A percentile compares a stretch with the other conserved stretches of the same genome.
These are phyloP conservation scores for Apiospora arundinis DNA, from an alignment of 2,329 filamentous ascomycete genomes.

Conservation along the genomic window DNA sequence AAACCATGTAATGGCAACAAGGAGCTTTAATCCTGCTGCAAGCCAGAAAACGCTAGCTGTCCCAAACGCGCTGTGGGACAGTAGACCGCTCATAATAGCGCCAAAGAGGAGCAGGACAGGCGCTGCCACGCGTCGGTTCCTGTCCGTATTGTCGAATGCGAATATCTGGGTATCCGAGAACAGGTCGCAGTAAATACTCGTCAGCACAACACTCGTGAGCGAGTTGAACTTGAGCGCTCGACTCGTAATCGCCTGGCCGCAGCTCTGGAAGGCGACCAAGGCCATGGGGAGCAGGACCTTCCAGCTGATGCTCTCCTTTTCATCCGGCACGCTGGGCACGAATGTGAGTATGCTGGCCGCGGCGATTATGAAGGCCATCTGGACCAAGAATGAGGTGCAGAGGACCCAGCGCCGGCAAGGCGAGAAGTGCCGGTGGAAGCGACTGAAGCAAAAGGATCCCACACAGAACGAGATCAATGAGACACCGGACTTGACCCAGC, in stretches of 20 bases:
- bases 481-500: slow-evolving; percentile 75
- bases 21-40: slow-evolving; percentile 61
- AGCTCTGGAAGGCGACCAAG: slow-evolving; percentile 77
- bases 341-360: slow-evolving; percentile 62
- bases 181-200: slow-evolving; percentile 82
- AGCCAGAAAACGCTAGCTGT: slow-evolving; percentile 64
- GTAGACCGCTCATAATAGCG: slow-evolving; percentile 55
- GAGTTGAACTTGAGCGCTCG: slow-evolving; percentile 72
- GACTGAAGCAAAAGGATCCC: slow-evolving; percentile 74
- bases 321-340: slow-evolving; percentile 46
- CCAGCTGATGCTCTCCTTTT: slow-evolving; percentile 58
- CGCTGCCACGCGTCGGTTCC: slow-evolving; percentile 57
- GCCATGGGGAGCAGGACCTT: slow-evolving; percentile 70
- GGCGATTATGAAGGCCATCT: slow-evolving; percentile 55
- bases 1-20: slow-evolving; percentile 64
- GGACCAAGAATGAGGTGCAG: slow-evolving; percentile 61
- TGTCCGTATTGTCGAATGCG: slow-evolving; percentile 50
- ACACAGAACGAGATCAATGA: slow-evolving; percentile 75
- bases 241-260: slow-evolving; percentile 79
- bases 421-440: slow-evolving; percentile 69
- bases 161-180: slow-evolving; percentile 69
- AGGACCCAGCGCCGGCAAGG: slow-evolving; percentile 71
- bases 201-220: slow-evolving; percentile 79
- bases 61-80: slow-evolving; percentile 55
- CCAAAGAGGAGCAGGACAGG: slow-evolving; percentile 56